Evolutionary conservation across 2,329 filamentous ascomycete genomes (phyloP), one percentile per base, ranked within the genome.

Genomic region (Fusarium sp.): DNA sequence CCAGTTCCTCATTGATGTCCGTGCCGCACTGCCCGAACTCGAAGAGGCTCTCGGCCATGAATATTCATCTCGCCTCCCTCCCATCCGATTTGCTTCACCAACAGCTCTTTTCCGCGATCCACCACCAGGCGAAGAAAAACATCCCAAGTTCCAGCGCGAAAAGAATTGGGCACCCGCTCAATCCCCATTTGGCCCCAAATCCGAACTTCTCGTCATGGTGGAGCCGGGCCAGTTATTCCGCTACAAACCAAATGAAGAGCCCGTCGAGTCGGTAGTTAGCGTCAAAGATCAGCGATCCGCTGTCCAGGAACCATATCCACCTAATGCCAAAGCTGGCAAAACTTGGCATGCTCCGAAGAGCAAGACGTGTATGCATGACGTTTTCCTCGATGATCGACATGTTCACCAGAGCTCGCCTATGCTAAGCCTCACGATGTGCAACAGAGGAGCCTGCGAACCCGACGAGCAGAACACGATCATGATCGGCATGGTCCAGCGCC

Each of bases 321-420:
- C 48, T 0, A 42, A 37, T 6, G 48, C 33, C 8, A 37, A 43
- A 13, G 18, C 24, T 4, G 42, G 35, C 4, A 37, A 61, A 7
- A 72, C 69, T 26, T 72, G 69, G 70, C 70, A 72, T 13, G 50
- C 52, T 10, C 6, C 15, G 6, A 21, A 23, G 5, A 50, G 24
- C 21, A 54, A 46, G 38, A 70, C 69, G 8, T 72, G 70, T 33
- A 52, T 72, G 8, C 63, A 72, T 33, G 70, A 72, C 38, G 70
- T 72, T 2, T 63, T 68, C 54, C 38, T 60, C 24, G 47, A 66
- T 3, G 54, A 72, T 1, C 47, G 38, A 13, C 50, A 66, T 29
- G 69, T 72, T 20, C 70, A 72, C 21, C 70, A 72, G 37, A 72
- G 69, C n/a, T 63, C 69, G 1, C 70, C 70, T 1, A 72, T 72